phyloP scores from a whole-genome alignment of 345 rosid species.

The Aethionema arabicum region DNA sequence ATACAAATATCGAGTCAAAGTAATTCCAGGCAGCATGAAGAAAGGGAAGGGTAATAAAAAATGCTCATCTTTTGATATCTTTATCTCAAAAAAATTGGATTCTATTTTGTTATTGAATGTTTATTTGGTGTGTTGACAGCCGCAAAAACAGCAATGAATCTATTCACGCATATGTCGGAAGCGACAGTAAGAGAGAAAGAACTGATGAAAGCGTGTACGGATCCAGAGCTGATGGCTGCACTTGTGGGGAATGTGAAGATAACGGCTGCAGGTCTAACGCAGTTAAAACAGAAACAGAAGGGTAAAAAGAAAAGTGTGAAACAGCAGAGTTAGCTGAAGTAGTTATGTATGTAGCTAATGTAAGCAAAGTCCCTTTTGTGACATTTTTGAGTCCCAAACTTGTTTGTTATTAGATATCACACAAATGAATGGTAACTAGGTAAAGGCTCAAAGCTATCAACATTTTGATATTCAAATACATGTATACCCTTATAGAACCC shows the following conservation, averaged over 20 bases:
- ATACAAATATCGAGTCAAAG: slow-evolving; percentile 86
- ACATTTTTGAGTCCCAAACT: too few relatives aligned
- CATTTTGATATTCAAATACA: too few relatives aligned
- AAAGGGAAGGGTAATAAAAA: slow-evolving; percentile 79
- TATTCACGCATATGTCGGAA: slow-evolving; percentile 84
- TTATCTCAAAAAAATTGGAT: background rate
- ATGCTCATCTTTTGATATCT: background rate
- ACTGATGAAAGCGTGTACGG: slow-evolving; percentile 94
- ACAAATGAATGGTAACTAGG: too few relatives aligned
- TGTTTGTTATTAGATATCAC: too few relatives aligned
- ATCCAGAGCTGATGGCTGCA: slow-evolving; percentile 92
- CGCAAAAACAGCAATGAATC: slow-evolving; percentile 87
- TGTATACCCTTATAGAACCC: too few relatives aligned
- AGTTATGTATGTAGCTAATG: background rate
- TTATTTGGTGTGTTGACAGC: slow-evolving; percentile 42
- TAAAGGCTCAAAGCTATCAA: too few relatives aligned
- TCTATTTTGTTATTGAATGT: slow-evolving; percentile 3
- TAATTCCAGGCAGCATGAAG: slow-evolving; percentile 86
- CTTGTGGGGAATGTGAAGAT: slow-evolving; percentile 87
- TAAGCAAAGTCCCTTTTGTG: too few relatives aligned
- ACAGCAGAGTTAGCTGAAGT: slow-evolving; percentile 27
- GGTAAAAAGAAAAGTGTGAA: slow-evolving; percentile 56
- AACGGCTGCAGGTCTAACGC: slow-evolving; percentile 86
- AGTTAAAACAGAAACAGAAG: slow-evolving; percentile 95
- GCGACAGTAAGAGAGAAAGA: slow-evolving; percentile 85